Conservation (phyloP, 108 stramenopile genomes). For the Skeletonema marinoi region DNA sequence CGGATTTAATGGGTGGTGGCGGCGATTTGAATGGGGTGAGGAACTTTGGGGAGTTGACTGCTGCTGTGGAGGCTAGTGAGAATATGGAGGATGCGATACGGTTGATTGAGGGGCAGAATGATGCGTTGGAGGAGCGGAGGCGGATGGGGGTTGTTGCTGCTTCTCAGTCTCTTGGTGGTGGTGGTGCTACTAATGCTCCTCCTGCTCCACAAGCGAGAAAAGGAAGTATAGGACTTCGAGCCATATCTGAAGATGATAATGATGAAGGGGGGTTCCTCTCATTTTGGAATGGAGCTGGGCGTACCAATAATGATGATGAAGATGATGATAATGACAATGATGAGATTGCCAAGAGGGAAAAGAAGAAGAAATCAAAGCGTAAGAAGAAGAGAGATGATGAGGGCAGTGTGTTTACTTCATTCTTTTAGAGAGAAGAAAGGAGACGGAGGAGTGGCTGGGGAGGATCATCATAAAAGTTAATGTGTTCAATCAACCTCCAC, state of each 20-base stretch:
- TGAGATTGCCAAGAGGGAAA: slow-evolving; percentile 2
- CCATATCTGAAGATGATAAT: slow-evolving; percentile 17
- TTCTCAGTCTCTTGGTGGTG: background rate
- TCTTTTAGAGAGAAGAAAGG: slow-evolving; percentile 18
- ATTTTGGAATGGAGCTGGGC: slow-evolving; percentile 18
- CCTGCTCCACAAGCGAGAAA: background rate
- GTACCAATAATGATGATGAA: slow-evolving; percentile 6
- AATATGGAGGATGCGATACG: slow-evolving; percentile 38
- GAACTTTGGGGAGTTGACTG: slow-evolving; percentile 25
- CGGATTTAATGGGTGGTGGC: slow-evolving; percentile 14
- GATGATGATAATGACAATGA: slow-evolving; percentile 3
- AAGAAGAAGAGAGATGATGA: slow-evolving; percentile 20
- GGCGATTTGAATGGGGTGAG: background rate
- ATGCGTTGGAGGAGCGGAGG: slow-evolving; percentile 32
- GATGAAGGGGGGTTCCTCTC: slow-evolving; percentile 20
- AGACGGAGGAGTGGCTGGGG: no score
- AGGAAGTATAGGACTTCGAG: background rate
- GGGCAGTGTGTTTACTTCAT: slow-evolving; percentile 34
- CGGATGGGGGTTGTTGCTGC: background rate
- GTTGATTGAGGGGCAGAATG: slow-evolving; percentile 37
- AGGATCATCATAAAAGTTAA: background rate
- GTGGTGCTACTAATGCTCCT: background rate
- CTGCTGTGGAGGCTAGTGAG: slow-evolving; percentile 28
- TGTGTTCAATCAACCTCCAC: background rate
- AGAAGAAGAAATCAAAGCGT: slow-evolving; percentile 31